phyloP scores from a whole-genome alignment of 139 green algal genomes.

The Pseudopediastrum boryanum region DNA sequence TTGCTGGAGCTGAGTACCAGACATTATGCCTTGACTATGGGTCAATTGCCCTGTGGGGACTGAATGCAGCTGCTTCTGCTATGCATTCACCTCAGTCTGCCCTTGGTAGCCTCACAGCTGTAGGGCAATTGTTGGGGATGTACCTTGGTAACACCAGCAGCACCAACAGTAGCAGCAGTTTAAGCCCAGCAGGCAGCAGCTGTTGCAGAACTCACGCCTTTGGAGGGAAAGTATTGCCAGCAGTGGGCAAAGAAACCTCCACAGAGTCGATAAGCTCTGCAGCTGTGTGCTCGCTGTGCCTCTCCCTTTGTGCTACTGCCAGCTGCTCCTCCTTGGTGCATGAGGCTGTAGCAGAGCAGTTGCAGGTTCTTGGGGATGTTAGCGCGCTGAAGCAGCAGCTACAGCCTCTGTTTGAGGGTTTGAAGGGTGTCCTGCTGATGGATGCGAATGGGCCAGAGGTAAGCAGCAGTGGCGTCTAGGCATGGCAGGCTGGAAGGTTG shows the following conservation, averaged over 20 bases:
- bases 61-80: background rate
- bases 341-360: background rate
- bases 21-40: background rate
- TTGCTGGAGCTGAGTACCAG: conserved; percentile 10
- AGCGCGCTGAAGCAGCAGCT: no score
- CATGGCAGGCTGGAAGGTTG: no score
- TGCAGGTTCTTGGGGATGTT: no score
- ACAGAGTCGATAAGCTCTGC: background rate
- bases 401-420: no score
- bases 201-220: conserved; percentile 6
- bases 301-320: background rate
- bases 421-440: no score
- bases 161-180: background rate
- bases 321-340: background rate
- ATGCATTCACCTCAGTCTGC: no score
- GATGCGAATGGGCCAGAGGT: no score
- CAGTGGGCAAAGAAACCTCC: background rate
- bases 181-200: background rate
- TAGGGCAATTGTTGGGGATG: background rate
- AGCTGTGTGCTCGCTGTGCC: background rate
- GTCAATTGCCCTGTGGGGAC: background rate
- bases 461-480: no score
- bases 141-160: background rate
- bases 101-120: background rate
- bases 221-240: background rate